phyloP scores from a whole-genome alignment of 2,329 filamentous ascomycete species.

The Penicillium olsonii region DNA sequence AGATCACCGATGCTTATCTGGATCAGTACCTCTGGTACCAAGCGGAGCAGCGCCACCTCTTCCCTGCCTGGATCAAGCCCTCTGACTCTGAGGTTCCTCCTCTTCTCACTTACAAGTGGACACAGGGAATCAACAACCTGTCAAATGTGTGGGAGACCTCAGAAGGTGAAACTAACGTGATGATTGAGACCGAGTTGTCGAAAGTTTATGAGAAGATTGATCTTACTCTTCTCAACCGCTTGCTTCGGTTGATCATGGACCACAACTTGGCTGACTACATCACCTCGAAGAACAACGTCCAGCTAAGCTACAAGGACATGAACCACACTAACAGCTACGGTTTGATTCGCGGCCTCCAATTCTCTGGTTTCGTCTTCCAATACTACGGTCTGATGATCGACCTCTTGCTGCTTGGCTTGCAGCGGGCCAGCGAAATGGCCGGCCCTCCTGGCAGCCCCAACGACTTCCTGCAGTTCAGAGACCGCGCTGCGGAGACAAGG shows the following conservation, averaged over 20 bases:
- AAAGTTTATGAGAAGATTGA: constrained; percentile 99
- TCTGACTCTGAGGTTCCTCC: constrained; percentile 97
- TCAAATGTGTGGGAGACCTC: constrained; percentile 92
- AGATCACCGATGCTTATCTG: constrained; percentile 97
- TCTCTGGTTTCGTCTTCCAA: constrained; percentile 98
- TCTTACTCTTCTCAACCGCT: constrained; percentile 87
- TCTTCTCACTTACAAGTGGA: constrained; percentile 96
- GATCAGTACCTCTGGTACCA: constrained; percentile 99
- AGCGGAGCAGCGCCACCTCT: constrained; percentile 93
- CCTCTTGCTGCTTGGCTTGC: constrained; percentile 83
- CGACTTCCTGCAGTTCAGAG: constrained; percentile 95
- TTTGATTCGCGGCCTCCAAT: constrained; percentile 96
- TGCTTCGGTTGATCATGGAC: constrained; percentile 96
- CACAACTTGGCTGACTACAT: constrained; percentile 99
- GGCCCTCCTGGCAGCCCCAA: constrained; percentile 92
- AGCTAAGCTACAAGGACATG: constrained; percentile 99
- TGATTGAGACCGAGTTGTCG: constrained; percentile 98
- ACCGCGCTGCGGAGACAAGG: constrained; percentile 84
- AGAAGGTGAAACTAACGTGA: constrained; percentile 95
- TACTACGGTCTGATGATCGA: constrained; percentile 97
- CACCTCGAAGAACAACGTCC: constrained; percentile 98
- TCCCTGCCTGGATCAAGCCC: constrained; percentile 98
- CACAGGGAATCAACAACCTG: constrained; percentile 97
- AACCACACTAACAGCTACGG: constrained; percentile 99
- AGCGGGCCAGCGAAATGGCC: constrained; percentile 96